Evolutionary conservation across 352 stramenopile species (phyloP), one percentile per base, ranked within the genome.

Genomic region (Blastocystis sp.): DNA sequence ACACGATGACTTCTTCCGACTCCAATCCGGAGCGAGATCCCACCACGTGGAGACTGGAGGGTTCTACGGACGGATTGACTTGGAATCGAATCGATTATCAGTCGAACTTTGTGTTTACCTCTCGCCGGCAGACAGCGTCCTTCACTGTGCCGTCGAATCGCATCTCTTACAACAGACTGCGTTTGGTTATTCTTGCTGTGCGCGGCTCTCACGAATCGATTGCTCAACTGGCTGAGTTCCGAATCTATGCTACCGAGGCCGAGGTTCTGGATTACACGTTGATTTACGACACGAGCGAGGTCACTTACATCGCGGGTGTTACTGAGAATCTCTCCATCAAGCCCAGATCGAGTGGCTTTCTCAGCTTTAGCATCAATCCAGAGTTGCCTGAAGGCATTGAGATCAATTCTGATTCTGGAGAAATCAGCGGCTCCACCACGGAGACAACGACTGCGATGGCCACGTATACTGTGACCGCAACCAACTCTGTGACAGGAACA

Each of bases 71-170:
- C 55, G 78, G 78, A 9, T 45, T 79, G 26, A 55, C 59, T n/a
- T 89, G 78, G 78, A 69, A 76, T 34, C 63, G 63, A 18, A 37
- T 89, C 37, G 63, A 89, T 34, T 79, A 89, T 43, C 63, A 76
- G 43, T 79, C 63, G 18, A 89, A 89, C 66, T 63, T 66, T 30
- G 30, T 89, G 41, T 89, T 89, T n/a, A 55, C 55, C 6, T 34
- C 30, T 13, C 66, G 63, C 20, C 37, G 20, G 13, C 78, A 89
- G 45, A 79, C 63, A 34, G 43, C 11, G 18, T 16, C 43, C 6
- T 89, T 89, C 66, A 89, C 50, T 18, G 37, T 89, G 9, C 26
- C 39, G 16, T 68, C 41, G 41, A 89, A 89, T 34, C 63, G 78
- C 47, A 3, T 79, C 18, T 76, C 78, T 26, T 89, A 89, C 47